phyloP scores from a whole-genome alignment of 805 yeast genomes.

The Candida odintsovae region DNA sequence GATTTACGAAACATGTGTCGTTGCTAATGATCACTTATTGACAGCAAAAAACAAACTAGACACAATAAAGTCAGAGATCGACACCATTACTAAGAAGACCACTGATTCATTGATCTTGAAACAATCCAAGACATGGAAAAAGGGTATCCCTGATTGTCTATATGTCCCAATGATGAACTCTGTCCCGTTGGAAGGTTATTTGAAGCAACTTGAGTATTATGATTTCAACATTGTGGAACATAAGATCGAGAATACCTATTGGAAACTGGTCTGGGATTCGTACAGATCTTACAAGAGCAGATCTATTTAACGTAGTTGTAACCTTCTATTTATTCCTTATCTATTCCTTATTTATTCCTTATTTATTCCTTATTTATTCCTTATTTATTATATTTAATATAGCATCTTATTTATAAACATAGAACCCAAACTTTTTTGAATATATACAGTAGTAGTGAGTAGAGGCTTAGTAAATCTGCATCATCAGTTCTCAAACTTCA shows the following conservation, averaged over 20 bases:
- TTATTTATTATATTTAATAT: neutral
- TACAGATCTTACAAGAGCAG: slow-evolving; percentile 20
- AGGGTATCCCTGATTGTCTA: slow-evolving; percentile 53
- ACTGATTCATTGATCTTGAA: slow-evolving; percentile 24
- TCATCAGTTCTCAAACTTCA: neutral
- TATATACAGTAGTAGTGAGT: neutral
- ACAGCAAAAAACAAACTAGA: slow-evolving; percentile 56
- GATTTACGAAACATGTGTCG: slow-evolving; percentile 62
- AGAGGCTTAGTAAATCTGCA: no score
- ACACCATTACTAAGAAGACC: slow-evolving; percentile 19
- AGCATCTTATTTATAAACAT: neutral
- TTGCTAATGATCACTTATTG: slow-evolving; percentile 75
- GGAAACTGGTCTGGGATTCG: slow-evolving; percentile 24
- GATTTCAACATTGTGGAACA: slow-evolving; percentile 54
- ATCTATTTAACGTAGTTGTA: slow-evolving; percentile 6
- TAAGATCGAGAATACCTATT: slow-evolving; percentile 19
- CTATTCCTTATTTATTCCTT: no score
- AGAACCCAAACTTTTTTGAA: neutral
- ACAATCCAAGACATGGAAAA: slow-evolving; percentile 33
- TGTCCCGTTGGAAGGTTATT: slow-evolving; percentile 58
- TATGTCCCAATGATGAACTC: slow-evolving; percentile 64
- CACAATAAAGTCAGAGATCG: slow-evolving; percentile 33
- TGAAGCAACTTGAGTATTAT: slow-evolving; percentile 50
- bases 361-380: neutral
- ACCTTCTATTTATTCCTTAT: neutral